Conservation (phyloP, 306 rosid species). For the Ammopiptanthus mongolicus region DNA sequence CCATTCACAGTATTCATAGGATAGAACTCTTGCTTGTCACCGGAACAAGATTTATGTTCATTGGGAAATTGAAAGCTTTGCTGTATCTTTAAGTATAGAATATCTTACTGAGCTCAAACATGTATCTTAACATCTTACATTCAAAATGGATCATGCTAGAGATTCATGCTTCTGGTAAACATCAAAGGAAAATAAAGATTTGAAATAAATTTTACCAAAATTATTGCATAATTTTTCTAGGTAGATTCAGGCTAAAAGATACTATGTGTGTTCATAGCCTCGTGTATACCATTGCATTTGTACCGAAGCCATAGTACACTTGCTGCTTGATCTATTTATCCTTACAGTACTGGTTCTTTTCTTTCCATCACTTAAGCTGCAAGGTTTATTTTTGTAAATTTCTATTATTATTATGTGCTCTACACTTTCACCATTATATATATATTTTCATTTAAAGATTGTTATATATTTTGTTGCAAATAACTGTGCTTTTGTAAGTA, state of each 20-base stretch:
- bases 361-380: background rate
- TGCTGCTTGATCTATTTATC: background rate
- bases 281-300: background rate
- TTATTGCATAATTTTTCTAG: background rate
- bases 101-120: background rate
- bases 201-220: background rate
- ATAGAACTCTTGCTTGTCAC: background rate
- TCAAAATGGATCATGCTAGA: background rate
- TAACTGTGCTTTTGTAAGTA: background rate
- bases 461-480: background rate
- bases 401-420: background rate
- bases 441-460: background rate
- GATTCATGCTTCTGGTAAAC: background rate
- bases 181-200: background rate
- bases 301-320: background rate
- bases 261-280: background rate
- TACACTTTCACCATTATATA: background rate
- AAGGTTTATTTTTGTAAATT: background rate
- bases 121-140: background rate
- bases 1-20: background rate
- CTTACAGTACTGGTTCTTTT: background rate
- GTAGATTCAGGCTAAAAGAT: background rate
- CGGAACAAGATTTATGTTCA: background rate
- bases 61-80: background rate
- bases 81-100: background rate